Conservation (phyloP, 2,329 filamentous ascomycete species). For the Decorospora gaudefroyi region DNA sequence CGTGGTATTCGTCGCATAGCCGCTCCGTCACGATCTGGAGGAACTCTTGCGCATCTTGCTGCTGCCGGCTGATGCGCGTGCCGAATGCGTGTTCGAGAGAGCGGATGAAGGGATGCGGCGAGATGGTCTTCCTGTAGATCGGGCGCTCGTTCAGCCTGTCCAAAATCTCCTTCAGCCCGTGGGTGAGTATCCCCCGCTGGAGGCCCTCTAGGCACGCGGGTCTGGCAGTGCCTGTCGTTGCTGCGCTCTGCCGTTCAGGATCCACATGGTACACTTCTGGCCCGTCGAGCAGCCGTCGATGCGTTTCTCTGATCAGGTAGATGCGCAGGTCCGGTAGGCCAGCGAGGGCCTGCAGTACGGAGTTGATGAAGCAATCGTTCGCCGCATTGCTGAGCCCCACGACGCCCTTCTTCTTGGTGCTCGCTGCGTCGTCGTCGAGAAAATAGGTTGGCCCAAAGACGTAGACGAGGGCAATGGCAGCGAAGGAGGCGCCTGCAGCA, state of each 20-base stretch:
- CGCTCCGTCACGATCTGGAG: constrained; percentile 91
- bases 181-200: constrained; percentile 81
- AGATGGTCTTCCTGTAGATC: constrained; percentile 91
- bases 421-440: constrained; percentile 77
- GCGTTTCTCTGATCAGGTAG: constrained; percentile 90
- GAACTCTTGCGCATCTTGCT: constrained; percentile 98
- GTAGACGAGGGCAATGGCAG: constrained; percentile 92
- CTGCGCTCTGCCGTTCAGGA: constrained; percentile 53
- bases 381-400: constrained; percentile 86
- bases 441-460: constrained; percentile 98
- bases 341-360: constrained; percentile 88
- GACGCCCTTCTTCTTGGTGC: constrained; percentile 72
- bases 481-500: constrained; percentile 91
- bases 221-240: constrained; percentile 45
- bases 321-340: constrained; percentile 85
- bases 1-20: constrained; percentile 91
- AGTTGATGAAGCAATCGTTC: constrained; percentile 87
- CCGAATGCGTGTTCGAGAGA: constrained; percentile 84
- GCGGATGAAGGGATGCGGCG: constrained; percentile 79
- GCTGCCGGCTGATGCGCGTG: constrained; percentile 88
- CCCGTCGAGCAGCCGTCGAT: constrained; percentile 80
- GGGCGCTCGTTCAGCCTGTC: constrained; percentile 92
- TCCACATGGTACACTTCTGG: constrained; percentile 72
- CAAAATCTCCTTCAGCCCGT: constrained; percentile 87
- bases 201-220: constrained; percentile 61